Conservation (phyloP, 2,329 filamentous ascomycete genomes). For the Talaromyces sp. region DNA sequence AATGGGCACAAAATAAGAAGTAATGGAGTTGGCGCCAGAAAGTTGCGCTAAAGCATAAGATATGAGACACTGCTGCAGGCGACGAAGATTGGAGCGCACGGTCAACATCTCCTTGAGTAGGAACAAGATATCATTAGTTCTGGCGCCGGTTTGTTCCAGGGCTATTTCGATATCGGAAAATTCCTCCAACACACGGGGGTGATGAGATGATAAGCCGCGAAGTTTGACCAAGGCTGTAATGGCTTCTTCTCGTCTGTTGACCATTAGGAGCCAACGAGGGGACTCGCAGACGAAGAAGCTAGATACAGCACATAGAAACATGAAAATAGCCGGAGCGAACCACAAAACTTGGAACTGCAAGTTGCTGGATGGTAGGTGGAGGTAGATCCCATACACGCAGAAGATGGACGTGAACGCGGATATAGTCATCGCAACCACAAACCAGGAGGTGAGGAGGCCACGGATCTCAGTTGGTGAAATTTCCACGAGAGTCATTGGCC, state of each 20-base stretch:
- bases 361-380: slow-evolving; percentile 21
- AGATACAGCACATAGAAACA: neutral
- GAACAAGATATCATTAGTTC: neutral
- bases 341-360: slow-evolving; percentile 30
- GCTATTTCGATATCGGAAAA: slow-evolving; percentile 22
- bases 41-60: slow-evolving; percentile 39
- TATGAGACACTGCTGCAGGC: slow-evolving; percentile 34
- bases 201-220: slow-evolving; percentile 25
- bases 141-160: slow-evolving; percentile 11
- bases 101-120: slow-evolving; percentile 32
- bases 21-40: slow-evolving; percentile 42
- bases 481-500: slow-evolving; percentile 35
- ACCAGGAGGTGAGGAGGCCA: slow-evolving; percentile 34
- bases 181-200: slow-evolving; percentile 22
- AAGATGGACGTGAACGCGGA: slow-evolving; percentile 27
- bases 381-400: slow-evolving; percentile 29
- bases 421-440: slow-evolving; percentile 31
- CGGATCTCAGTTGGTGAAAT: slow-evolving; percentile 34
- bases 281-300: slow-evolving; percentile 19
- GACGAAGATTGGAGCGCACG: slow-evolving; percentile 34
- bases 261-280: slow-evolving; percentile 30
- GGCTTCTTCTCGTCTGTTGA: slow-evolving; percentile 23
- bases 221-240: slow-evolving; percentile 21
- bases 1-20: slow-evolving; percentile 41
- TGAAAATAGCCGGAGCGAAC: slow-evolving; percentile 16